Conservation (phyloP, 805 yeast species). For the Brettanomyces custersianus region DNA sequence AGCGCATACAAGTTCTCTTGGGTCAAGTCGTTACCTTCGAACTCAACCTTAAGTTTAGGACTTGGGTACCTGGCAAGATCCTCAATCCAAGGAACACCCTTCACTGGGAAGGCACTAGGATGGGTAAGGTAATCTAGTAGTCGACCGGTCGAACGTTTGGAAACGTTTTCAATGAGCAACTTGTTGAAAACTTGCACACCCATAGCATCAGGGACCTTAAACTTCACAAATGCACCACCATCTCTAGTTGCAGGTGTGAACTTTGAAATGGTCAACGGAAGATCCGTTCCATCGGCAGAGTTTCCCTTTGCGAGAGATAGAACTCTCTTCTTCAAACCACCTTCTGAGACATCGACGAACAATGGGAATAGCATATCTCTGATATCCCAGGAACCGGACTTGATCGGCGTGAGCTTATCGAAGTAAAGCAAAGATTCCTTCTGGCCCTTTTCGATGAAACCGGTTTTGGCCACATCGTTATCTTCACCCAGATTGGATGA, state of each 20-base stretch:
- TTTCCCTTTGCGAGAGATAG: conserved; percentile 30
- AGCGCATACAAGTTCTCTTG: conserved; percentile 74
- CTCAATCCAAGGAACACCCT: conserved; percentile 95
- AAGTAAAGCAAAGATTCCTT: conserved; percentile 47
- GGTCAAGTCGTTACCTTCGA: conserved; percentile 67
- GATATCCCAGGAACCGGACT: conserved; percentile 34
- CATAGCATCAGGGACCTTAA: conserved; percentile 45
- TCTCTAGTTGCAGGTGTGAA: conserved; percentile 70
- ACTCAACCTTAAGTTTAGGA: conserved; percentile 50
- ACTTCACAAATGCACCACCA: conserved; percentile 90
- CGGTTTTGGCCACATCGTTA: conserved; percentile 45
- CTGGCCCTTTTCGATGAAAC: conserved; percentile 42
- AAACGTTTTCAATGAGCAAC: conserved; percentile 32
- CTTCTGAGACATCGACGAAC: conserved; percentile 30
- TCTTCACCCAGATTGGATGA: conserved; percentile 46
- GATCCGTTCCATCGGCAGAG: conserved; percentile 3
- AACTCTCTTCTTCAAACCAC: conserved; percentile 22
- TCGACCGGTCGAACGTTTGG: conserved; percentile 13
- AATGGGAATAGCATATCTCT: conserved; percentile 34
- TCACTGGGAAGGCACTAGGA: conserved; percentile 54
- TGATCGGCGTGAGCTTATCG: conserved; percentile 42
- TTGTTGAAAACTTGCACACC: conserved; percentile 45
- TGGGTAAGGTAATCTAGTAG: conserved; percentile 23
- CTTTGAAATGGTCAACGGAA: conserved; percentile 38
- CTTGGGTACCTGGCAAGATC: conserved; percentile 78